Evolutionary conservation across 371 early-diverging fungal species (phyloP).

Genomic region (Sporodiniella umbellata): DNA sequence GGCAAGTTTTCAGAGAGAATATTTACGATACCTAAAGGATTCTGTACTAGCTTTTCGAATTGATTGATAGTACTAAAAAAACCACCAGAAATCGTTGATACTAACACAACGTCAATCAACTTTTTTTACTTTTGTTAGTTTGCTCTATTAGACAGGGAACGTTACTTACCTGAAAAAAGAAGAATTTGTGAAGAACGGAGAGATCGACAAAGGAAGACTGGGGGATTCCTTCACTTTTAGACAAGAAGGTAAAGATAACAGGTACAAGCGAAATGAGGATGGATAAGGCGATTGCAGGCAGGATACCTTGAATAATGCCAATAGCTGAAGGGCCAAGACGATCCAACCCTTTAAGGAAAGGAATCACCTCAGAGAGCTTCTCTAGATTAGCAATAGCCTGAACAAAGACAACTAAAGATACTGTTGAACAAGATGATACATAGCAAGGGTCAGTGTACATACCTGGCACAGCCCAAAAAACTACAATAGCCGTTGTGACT

Average conservation of each 20-base stretch:
- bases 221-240: constrained; percentile 69
- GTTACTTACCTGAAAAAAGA: constrained; percentile 62
- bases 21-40: constrained; percentile 49
- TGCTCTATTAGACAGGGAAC: no score
- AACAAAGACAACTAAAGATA: constrained; percentile 52
- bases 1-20: constrained; percentile 62
- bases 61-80: constrained; percentile 45
- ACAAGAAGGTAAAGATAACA: constrained; percentile 62
- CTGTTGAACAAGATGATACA: neutral
- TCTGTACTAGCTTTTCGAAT: constrained; percentile 24
- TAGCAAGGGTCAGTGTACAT: neutral
- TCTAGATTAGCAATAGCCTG: constrained; percentile 61
- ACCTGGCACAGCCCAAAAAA: constrained; percentile 74
- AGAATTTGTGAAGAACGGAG: constrained; percentile 64
- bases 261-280: constrained; percentile 74
- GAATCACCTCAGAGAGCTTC: constrained; percentile 46
- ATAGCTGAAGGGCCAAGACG: constrained; percentile 31
- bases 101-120: constrained; percentile 78
- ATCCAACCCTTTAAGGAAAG: constrained; percentile 42
- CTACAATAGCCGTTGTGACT: constrained; percentile 50
- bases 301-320: constrained; percentile 77
- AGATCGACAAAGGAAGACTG: constrained; percentile 61
- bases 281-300: constrained; percentile 72
- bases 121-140: no score
- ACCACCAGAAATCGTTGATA: constrained; percentile 71